phyloP scores from a whole-genome alignment of 495 filamentous ascomycete species.

The Saxispiralis lemnorum region DNA sequence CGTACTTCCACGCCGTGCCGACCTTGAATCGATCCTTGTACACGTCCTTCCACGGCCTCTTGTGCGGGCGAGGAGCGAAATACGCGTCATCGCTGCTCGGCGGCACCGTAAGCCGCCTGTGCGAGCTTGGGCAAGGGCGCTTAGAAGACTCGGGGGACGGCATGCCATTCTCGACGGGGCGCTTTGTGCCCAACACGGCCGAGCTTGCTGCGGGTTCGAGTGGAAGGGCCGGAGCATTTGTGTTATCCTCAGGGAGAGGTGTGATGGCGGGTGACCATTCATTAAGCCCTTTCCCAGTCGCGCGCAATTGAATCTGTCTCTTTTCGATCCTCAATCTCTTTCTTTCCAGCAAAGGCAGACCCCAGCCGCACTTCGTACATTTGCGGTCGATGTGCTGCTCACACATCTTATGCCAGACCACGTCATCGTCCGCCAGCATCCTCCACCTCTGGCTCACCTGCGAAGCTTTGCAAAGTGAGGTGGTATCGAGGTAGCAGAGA shows the following conservation, averaged over 20 bases:
- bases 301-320: slow-evolving; percentile 61
- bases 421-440: slow-evolving; percentile 77
- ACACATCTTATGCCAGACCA: slow-evolving; percentile 98
- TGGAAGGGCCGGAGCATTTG: not conserved
- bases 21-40: slow-evolving; percentile 80
- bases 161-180: not conserved
- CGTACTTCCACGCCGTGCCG: slow-evolving; percentile 90
- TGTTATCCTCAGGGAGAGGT: slow-evolving; percentile 25
- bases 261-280: slow-evolving; percentile 37
- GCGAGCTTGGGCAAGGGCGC: slow-evolving; percentile 1
- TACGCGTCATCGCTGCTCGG: not conserved
- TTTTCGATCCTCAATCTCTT: slow-evolving; percentile 78
- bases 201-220: not conserved
- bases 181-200: slow-evolving; percentile 1
- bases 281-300: slow-evolving; percentile 35
- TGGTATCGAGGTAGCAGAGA: slow-evolving; percentile 78
- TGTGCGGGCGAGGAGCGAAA: slow-evolving; percentile 10
- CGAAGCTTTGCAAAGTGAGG: slow-evolving; percentile 89
- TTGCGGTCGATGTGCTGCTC: slow-evolving; percentile 95
- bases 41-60: slow-evolving; percentile 78
- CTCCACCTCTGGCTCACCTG: slow-evolving; percentile 87
- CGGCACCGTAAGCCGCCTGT: slow-evolving; percentile 16
- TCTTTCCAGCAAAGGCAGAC: slow-evolving; percentile 71
- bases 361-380: slow-evolving; percentile 94
- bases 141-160: slow-evolving; percentile 5